Evolutionary conservation across 345 rosid genomes (phyloP), one percentile per base, ranked within the genome.

Genomic region (Physaria fendleri): DNA sequence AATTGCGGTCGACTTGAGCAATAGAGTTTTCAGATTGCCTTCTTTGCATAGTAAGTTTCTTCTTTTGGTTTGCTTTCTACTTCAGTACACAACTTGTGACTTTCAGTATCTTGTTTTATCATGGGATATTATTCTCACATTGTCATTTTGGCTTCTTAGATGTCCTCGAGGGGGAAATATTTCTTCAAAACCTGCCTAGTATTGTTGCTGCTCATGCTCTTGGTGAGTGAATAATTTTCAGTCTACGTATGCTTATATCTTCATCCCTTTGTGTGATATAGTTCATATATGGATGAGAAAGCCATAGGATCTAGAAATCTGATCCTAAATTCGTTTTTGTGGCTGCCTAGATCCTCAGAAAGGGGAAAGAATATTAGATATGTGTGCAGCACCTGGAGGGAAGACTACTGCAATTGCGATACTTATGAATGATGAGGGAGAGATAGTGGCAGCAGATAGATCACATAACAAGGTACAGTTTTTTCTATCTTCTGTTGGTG

Each of bases 301-400:
- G 6, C 49, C 3, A 5, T 3, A 3, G 17, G 34, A 15, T 17
- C 18, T 5, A n/a, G 14, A 24, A 17, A 33, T 2, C 49, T 40
- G 8, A 38, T 58, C 24, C 16, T 47, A 14, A 59, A 21, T 18
- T 54, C 21, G 53, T 66, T 2, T 65, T 53, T 64, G 9, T 73
- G 52, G 71, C 4, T 9, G 0, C 27, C 13, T 71, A 87, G 99
- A 93, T 85, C 99, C 99, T 81, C 88, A 82, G 33, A 87, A 62
- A 71, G 99, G 99, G 57, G 99, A 93, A 71, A 77, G 88, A 32
- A 69, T 93, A 71, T 67, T 93, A 67, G 99, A 93, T 76, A 93
- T 89, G 99, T 93, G 99, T 63, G 99, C 99, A 44, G 97, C 97
- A 33, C 99, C 97, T 0, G 99, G 99, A 65, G 99, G 99, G 53